A percentile compares a stretch with the other conserved stretches of the same genome.
phyloP scores from a whole-genome alignment of 768 basidiomycete genomes.

The Hygrophorus russula region DNA sequence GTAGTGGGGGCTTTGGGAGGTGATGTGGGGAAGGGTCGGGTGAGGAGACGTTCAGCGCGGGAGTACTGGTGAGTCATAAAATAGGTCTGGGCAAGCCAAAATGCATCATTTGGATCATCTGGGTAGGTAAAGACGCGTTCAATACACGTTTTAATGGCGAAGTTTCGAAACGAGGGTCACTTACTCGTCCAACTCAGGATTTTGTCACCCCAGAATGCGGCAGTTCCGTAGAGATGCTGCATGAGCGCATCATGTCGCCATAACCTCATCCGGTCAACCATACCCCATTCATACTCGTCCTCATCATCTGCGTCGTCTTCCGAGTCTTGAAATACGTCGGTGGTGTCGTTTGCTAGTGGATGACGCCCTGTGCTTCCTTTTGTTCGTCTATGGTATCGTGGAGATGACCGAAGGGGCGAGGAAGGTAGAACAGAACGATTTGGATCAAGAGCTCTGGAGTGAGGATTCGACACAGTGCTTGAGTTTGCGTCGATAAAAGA shows the following conservation, averaged over 20 bases:
- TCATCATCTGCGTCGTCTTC: conserved; percentile 49
- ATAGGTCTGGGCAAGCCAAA: conserved; percentile 97
- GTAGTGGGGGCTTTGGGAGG: conserved; percentile 28
- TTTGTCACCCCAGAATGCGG: conserved; percentile 98
- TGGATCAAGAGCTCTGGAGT: conserved; percentile 60
- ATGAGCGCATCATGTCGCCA: conserved; percentile 98
- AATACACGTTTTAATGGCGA: background rate
- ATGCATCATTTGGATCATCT: conserved; percentile 97
- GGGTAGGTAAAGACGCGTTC: conserved; percentile 4
- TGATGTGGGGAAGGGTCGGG: conserved; percentile 65
- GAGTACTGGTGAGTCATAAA: conserved; percentile 95
- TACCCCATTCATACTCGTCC: conserved; percentile 62
- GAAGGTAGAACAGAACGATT: conserved; percentile 68
- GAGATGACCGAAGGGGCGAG: conserved; percentile 62
- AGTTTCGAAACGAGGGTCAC: conserved; percentile 21
- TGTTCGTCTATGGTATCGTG: conserved; percentile 40
- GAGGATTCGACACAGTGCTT: conserved; percentile 44
- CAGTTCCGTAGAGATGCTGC: conserved; percentile 96
- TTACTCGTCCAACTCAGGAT: conserved; percentile 91
- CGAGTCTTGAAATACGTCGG: conserved; percentile 65
- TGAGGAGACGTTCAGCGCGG: conserved; percentile 84
- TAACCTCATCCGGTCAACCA: conserved; percentile 90
- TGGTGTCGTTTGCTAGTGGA: conserved; percentile 69
- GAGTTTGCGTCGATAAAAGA: conserved; percentile 58
- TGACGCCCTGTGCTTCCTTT: conserved; percentile 46